A percentile compares a stretch with the other conserved stretches of the same genome.
These are phyloP conservation scores for Chaetomium sp. DNA, from an alignment of 2,329 filamentous ascomycete genomes.

Conservation along the genomic window DNA sequence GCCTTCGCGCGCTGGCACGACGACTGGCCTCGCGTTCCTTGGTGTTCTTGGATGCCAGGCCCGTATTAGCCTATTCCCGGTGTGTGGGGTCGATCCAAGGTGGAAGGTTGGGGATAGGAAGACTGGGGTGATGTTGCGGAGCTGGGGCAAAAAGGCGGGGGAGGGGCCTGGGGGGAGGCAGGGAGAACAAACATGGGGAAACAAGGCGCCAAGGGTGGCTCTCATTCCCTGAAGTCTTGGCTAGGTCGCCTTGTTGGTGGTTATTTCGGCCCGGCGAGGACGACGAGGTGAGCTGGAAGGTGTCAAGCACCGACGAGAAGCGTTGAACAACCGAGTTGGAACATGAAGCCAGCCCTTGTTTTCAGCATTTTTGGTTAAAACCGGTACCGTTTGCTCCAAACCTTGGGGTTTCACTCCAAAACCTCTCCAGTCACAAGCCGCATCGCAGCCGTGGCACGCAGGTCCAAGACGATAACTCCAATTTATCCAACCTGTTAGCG, in stretches of 20 bases:
- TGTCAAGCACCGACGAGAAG: neutral
- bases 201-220: slow-evolving; percentile 11
- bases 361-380: neutral
- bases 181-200: slow-evolving; percentile 2
- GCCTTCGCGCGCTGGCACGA: neutral
- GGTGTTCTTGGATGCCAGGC: slow-evolving; percentile 8
- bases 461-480: slow-evolving; percentile 14
- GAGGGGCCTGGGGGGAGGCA: neutral
- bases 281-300: neutral
- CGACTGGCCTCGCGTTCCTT: neutral
- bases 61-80: slow-evolving; percentile 27
- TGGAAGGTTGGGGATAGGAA: slow-evolving; percentile 16
- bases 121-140: neutral
- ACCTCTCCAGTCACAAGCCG: slow-evolving; percentile 8
- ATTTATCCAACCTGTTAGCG: slow-evolving; percentile 23
- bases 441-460: slow-evolving; percentile 2
- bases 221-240: neutral
- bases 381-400: slow-evolving; percentile 1
- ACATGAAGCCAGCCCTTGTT: neutral
- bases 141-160: slow-evolving; percentile 19
- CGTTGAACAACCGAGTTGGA: neutral
- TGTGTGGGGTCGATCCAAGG: slow-evolving; percentile 16
- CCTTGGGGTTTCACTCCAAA: neutral
- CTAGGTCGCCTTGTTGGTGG: neutral
- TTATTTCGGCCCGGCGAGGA: neutral